Conservation (phyloP, 805 yeast genomes). For the Metschnikowia gelsemii region DNA sequence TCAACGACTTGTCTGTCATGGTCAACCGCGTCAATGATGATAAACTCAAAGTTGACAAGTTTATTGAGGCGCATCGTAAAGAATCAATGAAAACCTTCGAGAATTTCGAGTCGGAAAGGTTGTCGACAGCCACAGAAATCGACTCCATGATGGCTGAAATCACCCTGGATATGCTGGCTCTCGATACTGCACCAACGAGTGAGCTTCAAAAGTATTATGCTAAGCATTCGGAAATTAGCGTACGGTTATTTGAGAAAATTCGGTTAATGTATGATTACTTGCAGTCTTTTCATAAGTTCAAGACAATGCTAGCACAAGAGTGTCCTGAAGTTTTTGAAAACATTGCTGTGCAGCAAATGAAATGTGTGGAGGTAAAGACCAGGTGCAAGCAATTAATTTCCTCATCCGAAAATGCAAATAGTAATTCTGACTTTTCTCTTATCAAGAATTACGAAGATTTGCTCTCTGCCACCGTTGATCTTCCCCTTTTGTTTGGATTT, state of each 20-base stretch:
- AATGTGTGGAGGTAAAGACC: constrained; percentile 34
- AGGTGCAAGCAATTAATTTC: constrained; percentile 29
- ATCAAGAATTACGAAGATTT: constrained; percentile 38
- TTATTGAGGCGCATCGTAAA: constrained; percentile 42
- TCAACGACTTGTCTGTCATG: constrained; percentile 31
- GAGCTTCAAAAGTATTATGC: constrained; percentile 26
- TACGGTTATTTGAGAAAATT: constrained; percentile 28
- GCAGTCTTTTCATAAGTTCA: constrained; percentile 33
- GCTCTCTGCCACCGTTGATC: constrained; percentile 52
- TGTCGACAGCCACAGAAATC: neutral
- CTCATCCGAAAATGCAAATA: constrained; percentile 11
- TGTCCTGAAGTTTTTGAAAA: constrained; percentile 28
- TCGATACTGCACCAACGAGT: constrained; percentile 9
- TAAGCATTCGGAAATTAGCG: constrained; percentile 20
- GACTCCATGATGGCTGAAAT: constrained; percentile 16
- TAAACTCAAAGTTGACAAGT: constrained; percentile 36
- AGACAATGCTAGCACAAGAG: constrained; percentile 23
- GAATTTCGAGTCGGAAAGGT: constrained; percentile 14
- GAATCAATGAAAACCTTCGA: constrained; percentile 34
- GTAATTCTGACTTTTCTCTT: too few relatives aligned
- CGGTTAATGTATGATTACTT: constrained; percentile 33
- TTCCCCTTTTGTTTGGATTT: constrained; percentile 73
- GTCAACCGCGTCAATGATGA: constrained; percentile 40
- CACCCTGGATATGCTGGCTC: constrained; percentile 22
- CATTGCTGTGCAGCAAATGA: constrained; percentile 40